A percentile compares a stretch with the other conserved stretches of the same genome.
phyloP scores from a whole-genome alignment of 768 basidiomycete species.

The Lactarius deliciosus region DNA sequence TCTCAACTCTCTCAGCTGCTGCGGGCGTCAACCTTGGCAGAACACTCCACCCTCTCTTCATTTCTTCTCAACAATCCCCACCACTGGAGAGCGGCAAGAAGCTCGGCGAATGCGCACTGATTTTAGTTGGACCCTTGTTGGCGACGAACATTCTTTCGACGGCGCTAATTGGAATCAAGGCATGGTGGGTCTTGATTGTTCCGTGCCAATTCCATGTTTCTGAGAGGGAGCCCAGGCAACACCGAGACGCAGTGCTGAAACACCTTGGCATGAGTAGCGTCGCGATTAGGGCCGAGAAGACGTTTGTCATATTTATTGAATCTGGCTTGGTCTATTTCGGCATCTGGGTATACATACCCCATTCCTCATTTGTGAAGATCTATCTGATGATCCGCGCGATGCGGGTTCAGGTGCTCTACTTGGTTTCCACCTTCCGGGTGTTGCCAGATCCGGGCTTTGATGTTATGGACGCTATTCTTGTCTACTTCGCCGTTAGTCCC shows the following conservation, averaged over 20 bases:
- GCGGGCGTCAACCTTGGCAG: constrained; percentile 14
- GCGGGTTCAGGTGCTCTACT: constrained; percentile 11
- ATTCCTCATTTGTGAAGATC: background rate
- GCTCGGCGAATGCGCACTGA: background rate
- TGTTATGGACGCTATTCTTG: constrained; percentile 17
- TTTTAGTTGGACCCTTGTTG: constrained; percentile 16
- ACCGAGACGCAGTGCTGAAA: constrained; percentile 2
- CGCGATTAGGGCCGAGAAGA: constrained; percentile 11
- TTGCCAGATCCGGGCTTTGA: constrained; percentile 18
- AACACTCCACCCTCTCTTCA: constrained; percentile 3
- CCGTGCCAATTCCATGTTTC: background rate
- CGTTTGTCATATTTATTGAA: constrained; percentile 18
- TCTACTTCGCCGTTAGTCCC: constrained; percentile 15
- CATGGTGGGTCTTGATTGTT: constrained; percentile 11
- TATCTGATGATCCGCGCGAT: background rate
- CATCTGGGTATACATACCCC: constrained; percentile 11
- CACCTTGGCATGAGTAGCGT: background rate
- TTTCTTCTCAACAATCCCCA: background rate
- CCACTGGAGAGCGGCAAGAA: background rate
- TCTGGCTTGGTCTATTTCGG: constrained; percentile 22
- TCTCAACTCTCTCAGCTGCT: background rate
- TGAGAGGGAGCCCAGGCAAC: constrained; percentile 11
- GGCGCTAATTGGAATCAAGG: constrained; percentile 16
- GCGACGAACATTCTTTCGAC: constrained; percentile 22
- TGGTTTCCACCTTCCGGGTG: constrained; percentile 8